These are phyloP conservation scores for Cinchona pubescens DNA, from an alignment of 257 asterid genomes.

Conservation along the genomic window DNA sequence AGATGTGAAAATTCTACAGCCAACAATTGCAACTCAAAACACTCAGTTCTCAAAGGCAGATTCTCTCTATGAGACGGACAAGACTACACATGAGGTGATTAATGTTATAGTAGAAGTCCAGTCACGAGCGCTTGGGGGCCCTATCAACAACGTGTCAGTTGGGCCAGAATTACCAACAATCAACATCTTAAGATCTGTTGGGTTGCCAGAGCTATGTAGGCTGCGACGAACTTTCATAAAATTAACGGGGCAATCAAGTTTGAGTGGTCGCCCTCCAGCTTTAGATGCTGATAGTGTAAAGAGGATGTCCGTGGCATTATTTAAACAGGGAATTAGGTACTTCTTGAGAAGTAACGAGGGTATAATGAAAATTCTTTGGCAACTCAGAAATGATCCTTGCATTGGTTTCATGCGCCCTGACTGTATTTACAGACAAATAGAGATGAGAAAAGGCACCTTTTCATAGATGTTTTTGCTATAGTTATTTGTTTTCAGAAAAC, in stretches of 20 bases:
- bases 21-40: constrained; percentile 87
- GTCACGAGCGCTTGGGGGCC: constrained; percentile 72
- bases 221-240: constrained; percentile 79
- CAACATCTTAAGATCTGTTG: constrained; percentile 61
- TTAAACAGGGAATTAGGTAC: constrained; percentile 77
- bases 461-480: not conserved
- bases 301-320: constrained; percentile 97
- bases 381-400: not conserved
- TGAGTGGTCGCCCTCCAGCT: constrained; percentile 92
- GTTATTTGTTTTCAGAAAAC: not conserved
- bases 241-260: constrained; percentile 81
- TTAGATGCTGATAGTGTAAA: constrained; percentile 80
- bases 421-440: not conserved
- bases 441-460: not conserved
- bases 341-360: constrained; percentile 23
- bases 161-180: constrained; percentile 69
- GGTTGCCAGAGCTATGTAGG: constrained; percentile 85
- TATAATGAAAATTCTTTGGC: not conserved
- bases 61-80: constrained; percentile 85
- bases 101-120: constrained; percentile 80
- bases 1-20: constrained; percentile 80
- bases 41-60: constrained; percentile 61
- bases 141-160: constrained; percentile 50
- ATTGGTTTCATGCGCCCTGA: not conserved
- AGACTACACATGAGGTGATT: constrained; percentile 82